Percentiles rank a stretch among this genome's conserved stretches.
These are phyloP conservation scores for Aleurites moluccanus DNA, from an alignment of 441 rosid genomes.

Conservation along the genomic window DNA sequence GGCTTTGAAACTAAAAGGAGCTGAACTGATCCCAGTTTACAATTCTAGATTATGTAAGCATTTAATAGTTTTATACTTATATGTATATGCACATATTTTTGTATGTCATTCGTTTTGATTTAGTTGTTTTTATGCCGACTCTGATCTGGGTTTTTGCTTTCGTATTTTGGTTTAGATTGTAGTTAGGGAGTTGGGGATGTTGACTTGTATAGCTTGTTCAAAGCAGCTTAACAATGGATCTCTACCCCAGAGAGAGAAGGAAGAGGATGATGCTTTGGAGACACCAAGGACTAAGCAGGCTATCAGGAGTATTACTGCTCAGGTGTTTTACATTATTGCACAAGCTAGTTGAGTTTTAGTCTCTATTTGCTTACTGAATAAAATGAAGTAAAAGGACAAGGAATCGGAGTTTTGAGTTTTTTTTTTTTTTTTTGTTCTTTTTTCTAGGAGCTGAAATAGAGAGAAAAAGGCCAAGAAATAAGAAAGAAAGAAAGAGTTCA, in stretches of 20 bases:
- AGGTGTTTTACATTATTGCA: slow-evolving; percentile 38
- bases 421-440: slow-evolving; percentile 1
- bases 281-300: slow-evolving; percentile 77
- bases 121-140: slow-evolving; percentile 12
- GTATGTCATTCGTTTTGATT: slow-evolving; percentile 1
- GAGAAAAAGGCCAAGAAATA: slow-evolving; percentile 7
- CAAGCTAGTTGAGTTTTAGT: neutral
- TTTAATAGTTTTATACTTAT: neutral
- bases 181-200: slow-evolving; percentile 39
- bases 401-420: slow-evolving; percentile 18
- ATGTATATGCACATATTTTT: neutral
- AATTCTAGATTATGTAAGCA: slow-evolving; percentile 14
- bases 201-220: slow-evolving; percentile 81
- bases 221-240: slow-evolving; percentile 69
- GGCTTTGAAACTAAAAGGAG: neutral
- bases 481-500: neutral
- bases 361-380: slow-evolving; percentile 25
- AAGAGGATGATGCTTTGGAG: slow-evolving; percentile 39
- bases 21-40: neutral
- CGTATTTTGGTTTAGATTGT: slow-evolving; percentile 20
- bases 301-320: slow-evolving; percentile 64
- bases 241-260: slow-evolving; percentile 35
- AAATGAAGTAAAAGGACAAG: slow-evolving; percentile 6
- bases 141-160: slow-evolving; percentile 32
- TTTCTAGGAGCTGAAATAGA: slow-evolving; percentile 6